These are phyloP conservation scores for Tylopilus sp. DNA, from an alignment of 768 basidiomycete species.

Conservation along the genomic window DNA sequence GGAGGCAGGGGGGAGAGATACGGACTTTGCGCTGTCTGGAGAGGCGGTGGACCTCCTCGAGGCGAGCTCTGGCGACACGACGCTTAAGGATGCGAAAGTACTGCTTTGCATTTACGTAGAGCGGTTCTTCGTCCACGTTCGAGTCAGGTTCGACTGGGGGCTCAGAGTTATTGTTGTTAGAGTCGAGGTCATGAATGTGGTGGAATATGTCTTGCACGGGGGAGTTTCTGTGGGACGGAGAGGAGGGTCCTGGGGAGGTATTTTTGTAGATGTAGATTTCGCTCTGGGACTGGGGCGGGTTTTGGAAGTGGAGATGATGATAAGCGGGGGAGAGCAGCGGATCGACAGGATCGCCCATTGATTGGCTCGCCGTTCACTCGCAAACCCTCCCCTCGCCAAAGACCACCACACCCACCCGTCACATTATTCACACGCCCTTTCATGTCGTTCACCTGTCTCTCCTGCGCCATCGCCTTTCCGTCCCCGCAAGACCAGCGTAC, in stretches of 20 bases:
- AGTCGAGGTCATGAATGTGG: slow-evolving; percentile 25
- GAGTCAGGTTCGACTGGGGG: slow-evolving; percentile 33
- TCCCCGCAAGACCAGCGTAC: slow-evolving; percentile 80
- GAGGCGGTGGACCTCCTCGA: slow-evolving; percentile 92
- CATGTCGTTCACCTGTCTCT: slow-evolving; percentile 67
- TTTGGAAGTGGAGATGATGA: slow-evolving; percentile 40
- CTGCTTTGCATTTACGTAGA: slow-evolving; percentile 99
- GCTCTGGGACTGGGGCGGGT: slow-evolving; percentile 19
- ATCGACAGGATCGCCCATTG: slow-evolving; percentile 56
- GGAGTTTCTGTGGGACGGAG: slow-evolving; percentile 28
- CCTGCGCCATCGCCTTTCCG: slow-evolving; percentile 85
- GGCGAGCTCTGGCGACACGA: slow-evolving; percentile 81
- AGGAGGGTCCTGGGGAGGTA: slow-evolving; percentile 30
- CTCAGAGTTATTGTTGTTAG: slow-evolving; percentile 8
- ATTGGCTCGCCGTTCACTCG: slow-evolving; percentile 41
- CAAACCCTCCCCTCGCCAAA: slow-evolving; percentile 9
- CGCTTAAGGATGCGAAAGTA: slow-evolving; percentile 98
- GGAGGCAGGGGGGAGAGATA: neutral
- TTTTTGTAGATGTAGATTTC: slow-evolving; percentile 31
- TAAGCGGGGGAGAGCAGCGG: slow-evolving; percentile 59
- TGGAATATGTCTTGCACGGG: slow-evolving; percentile 31
- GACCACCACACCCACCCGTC: neutral
- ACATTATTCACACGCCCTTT: slow-evolving; percentile 3
- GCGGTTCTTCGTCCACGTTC: slow-evolving; percentile 87
- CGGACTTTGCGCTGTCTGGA: slow-evolving; percentile 88